Evolutionary conservation across 176 grass and related monocot genomes (phyloP).

Genomic region (Tillandsia leiboldiana): DNA sequence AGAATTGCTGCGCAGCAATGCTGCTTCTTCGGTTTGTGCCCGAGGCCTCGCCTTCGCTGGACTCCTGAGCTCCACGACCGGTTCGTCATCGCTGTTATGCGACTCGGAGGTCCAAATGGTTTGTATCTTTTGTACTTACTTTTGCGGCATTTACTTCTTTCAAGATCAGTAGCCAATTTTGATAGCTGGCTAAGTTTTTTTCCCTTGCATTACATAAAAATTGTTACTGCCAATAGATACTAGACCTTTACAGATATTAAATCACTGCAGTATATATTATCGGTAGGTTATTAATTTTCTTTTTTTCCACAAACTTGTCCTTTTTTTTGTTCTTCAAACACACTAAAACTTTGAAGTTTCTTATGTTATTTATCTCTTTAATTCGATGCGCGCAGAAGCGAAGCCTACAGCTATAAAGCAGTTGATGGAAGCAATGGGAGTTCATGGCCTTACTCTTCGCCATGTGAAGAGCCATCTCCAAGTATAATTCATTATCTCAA

Average conservation of each 20-base stretch:
- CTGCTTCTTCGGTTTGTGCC: neutral
- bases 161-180: neutral
- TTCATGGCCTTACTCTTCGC: slow-evolving; percentile 14
- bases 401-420: slow-evolving; percentile 35
- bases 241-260: too few species aligned
- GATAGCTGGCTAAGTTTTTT: neutral
- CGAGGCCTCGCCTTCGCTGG: slow-evolving; percentile 21
- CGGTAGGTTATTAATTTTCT: too few species aligned
- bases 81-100: slow-evolving; percentile 30
- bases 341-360: neutral
- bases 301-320: too few species aligned
- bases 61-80: slow-evolving; percentile 31
- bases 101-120: slow-evolving; percentile 40
- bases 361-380: neutral
- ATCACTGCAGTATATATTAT: too few species aligned
- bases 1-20: neutral
- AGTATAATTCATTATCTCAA: slow-evolving; percentile 8
- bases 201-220: too few species aligned
- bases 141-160: neutral
- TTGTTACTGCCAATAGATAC: too few species aligned
- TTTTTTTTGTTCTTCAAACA: neutral
- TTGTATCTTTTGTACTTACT: slow-evolving; percentile 6
- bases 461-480: slow-evolving; percentile 50
- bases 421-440: slow-evolving; percentile 38
- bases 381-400: slow-evolving; percentile 25